phyloP scores from a whole-genome alignment of 73 alveolate species.

The Strombidium stylifer region DNA sequence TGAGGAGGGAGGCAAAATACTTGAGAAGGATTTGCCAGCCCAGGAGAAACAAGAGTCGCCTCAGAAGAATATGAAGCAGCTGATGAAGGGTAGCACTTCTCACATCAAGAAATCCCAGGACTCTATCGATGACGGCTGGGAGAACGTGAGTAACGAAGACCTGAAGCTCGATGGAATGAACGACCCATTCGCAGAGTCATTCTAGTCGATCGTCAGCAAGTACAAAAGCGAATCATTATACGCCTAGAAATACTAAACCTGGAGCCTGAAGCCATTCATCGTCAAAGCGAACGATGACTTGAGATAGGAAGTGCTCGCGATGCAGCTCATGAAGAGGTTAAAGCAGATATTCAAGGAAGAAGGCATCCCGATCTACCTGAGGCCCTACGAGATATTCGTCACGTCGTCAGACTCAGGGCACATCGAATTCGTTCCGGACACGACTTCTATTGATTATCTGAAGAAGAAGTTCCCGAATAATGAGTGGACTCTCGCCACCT shows the following conservation, averaged over 20 bases:
- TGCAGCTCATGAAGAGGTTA: conserved; percentile 89
- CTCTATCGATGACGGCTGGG: neutral
- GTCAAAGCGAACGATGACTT: conserved; percentile 98
- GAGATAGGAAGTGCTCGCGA: conserved; percentile 95
- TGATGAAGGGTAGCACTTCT: neutral
- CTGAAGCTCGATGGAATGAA: conserved; percentile 60
- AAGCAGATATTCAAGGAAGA: conserved; percentile 81
- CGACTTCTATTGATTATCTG: conserved; percentile 92
- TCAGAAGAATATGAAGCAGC: neutral
- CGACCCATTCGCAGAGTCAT: conserved; percentile 88
- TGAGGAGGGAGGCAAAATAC: no score
- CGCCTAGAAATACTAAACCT: conserved; percentile 80
- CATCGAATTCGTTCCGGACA: conserved; percentile 94
- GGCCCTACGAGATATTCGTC: conserved; percentile 95
- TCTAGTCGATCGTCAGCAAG: no score
- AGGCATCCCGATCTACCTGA: conserved; percentile 75
- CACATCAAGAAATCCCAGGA: neutral
- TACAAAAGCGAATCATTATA: no score
- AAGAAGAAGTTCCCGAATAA: conserved; percentile 82
- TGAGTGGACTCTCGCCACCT: conserved; percentile 74
- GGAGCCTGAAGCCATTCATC: conserved; percentile 77
- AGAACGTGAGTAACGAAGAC: neutral
- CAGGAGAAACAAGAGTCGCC: neutral
- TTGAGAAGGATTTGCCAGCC: no score
- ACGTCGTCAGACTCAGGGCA: conserved; percentile 94